phyloP scores from a whole-genome alignment of 192 early-diverging fungal genomes.

The Linnemannia schmuckeri region DNA sequence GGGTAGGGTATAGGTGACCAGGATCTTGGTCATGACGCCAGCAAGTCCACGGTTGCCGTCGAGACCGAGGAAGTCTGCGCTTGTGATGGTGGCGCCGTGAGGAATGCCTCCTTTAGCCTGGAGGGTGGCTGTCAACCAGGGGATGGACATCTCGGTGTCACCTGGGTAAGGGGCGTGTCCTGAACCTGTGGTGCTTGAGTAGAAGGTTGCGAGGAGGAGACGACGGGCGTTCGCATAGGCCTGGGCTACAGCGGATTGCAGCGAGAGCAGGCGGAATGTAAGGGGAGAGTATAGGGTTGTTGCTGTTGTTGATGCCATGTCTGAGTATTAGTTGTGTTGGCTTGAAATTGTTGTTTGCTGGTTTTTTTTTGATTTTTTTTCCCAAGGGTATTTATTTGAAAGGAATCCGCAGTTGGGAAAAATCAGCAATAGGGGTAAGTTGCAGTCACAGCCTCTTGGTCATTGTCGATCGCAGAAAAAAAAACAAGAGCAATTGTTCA shows the following conservation, averaged over 20 bases:
- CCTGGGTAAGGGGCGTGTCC: constrained; percentile 37
- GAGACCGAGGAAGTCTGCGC: constrained; percentile 26
- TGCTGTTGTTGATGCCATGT: constrained; percentile 3
- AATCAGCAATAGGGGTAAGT: too few species aligned
- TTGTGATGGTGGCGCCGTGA: constrained; percentile 5
- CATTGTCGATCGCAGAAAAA: too few species aligned
- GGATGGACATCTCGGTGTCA: constrained; percentile 33
- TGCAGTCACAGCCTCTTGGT: too few species aligned
- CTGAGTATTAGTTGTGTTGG: neutral
- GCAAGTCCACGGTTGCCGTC: constrained; percentile 39
- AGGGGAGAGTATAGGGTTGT: neutral
- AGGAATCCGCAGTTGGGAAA: neutral
- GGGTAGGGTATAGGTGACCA: constrained; percentile 17
- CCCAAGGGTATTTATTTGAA: neutral
- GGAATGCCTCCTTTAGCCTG: constrained; percentile 13
- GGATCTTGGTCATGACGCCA: constrained; percentile 37
- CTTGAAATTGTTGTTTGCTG: neutral
- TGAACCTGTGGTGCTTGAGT: constrained; percentile 4
- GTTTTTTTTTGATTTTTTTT: neutral
- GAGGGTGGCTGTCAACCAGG: constrained; percentile 24
- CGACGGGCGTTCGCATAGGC: constrained; percentile 28
- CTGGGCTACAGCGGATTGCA: constrained; percentile 30
- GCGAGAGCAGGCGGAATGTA: constrained; percentile 24
- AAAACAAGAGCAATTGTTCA: too few species aligned
- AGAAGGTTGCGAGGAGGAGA: constrained; percentile 3